Evolutionary conservation across 75 land plant species (phyloP).

Genomic region (Isoetes taiwanensis): DNA sequence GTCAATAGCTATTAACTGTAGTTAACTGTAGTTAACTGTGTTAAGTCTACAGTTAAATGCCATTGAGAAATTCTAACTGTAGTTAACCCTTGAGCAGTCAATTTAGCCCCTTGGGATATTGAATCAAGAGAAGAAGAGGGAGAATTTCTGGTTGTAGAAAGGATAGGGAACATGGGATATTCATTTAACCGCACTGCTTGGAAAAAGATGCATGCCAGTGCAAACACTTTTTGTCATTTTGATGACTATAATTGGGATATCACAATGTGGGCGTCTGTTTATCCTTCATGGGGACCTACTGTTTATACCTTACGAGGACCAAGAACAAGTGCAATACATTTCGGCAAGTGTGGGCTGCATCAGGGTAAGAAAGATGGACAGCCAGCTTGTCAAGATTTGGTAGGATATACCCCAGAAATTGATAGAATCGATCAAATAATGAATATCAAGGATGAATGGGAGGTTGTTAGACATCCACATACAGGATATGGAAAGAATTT

Average conservation of each 20-base stretch:
- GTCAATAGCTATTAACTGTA: too few species aligned
- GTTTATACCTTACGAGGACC: constrained; percentile 75
- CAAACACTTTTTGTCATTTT: constrained; percentile 63
- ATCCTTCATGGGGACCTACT: constrained; percentile 60
- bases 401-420: constrained; percentile 21
- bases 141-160: constrained; percentile 52
- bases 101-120: constrained; percentile 81
- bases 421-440: constrained; percentile 46
- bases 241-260: constrained; percentile 99
- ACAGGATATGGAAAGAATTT: constrained; percentile 66
- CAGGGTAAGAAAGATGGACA: constrained; percentile 52
- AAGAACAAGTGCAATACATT: constrained; percentile 71
- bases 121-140: constrained; percentile 60
- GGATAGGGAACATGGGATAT: constrained; percentile 94
- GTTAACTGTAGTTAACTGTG: too few species aligned
- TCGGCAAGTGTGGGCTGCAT: constrained; percentile 94
- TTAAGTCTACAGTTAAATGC: too few species aligned
- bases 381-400: constrained; percentile 47
- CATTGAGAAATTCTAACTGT: too few species aligned
- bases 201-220: constrained; percentile 67
- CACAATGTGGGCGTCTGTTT: constrained; percentile 90
- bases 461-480: constrained; percentile 24
- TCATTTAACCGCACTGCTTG: constrained; percentile 81
- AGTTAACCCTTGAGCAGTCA: too few species aligned
- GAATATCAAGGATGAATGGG: constrained; percentile 61